A percentile compares a stretch with the other conserved stretches of the same genome.
These are phyloP conservation scores for Tricladium varicosporioides DNA, from an alignment of 2,329 filamentous ascomycete genomes.

Conservation along the genomic window DNA sequence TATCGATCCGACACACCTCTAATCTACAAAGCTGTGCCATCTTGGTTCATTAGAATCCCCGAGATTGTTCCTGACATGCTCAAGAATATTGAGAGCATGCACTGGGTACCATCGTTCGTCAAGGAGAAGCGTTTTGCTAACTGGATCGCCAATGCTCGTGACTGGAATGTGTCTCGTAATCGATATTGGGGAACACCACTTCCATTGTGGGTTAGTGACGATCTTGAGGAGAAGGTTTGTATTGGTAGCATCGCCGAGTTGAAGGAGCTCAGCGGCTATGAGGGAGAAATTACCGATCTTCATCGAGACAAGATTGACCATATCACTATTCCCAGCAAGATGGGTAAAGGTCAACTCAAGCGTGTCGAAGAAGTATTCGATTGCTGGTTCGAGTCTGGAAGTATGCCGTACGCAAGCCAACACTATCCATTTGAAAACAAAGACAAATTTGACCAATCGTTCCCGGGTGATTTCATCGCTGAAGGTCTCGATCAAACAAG, in stretches of 20 bases:
- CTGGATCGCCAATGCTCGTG: conserved; percentile 87
- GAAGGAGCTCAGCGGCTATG: conserved; percentile 80
- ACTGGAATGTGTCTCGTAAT: conserved; percentile 95
- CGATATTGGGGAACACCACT: conserved; percentile 95
- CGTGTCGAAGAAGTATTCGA: conserved; percentile 90
- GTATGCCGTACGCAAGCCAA: conserved; percentile 88
- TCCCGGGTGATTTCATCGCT: conserved; percentile 92
- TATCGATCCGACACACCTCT: conserved; percentile 92
- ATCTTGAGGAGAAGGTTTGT: conserved; percentile 82
- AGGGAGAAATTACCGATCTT: conserved; percentile 79
- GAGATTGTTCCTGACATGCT: conserved; percentile 84
- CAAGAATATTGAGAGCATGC: conserved; percentile 82
- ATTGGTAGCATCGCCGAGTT: conserved; percentile 83
- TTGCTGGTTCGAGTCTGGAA: conserved; percentile 96
- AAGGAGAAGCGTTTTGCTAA: conserved; percentile 89
- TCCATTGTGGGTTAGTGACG: conserved; percentile 88
- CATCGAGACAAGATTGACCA: conserved; percentile 92
- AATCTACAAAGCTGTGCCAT: conserved; percentile 87
- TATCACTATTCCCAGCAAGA: conserved; percentile 89
- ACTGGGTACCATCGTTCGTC: conserved; percentile 89
- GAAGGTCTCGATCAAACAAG: conserved; percentile 92
- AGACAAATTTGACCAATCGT: conserved; percentile 74
- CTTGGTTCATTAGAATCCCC: conserved; percentile 91
- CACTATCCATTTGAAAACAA: conserved; percentile 93
- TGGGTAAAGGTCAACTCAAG: conserved; percentile 78